Percentiles rank a stretch among this genome's conserved stretches.
These are phyloP conservation scores for Licmophora abbreviata DNA, from an alignment of 108 stramenopile genomes.

Conservation along the genomic window DNA sequence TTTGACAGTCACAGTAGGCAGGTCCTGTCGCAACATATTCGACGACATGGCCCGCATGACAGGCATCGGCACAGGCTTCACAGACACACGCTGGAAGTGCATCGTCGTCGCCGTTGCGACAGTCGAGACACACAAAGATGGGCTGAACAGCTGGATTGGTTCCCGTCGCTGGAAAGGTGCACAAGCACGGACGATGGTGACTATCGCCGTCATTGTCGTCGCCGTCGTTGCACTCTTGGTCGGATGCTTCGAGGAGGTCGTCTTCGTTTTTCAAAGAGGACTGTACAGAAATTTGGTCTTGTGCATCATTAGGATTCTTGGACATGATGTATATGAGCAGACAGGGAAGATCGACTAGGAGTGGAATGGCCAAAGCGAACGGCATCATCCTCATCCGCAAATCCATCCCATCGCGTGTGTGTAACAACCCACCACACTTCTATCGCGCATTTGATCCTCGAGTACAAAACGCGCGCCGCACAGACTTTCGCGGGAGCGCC, in stretches of 20 bases:
- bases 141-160: constrained; percentile 33
- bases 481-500: too few relatives aligned
- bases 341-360: too few relatives aligned
- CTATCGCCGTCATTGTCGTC: neutral
- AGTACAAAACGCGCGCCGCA: too few relatives aligned
- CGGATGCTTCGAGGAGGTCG: neutral
- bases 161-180: constrained; percentile 59
- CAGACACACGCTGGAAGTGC: constrained; percentile 46
- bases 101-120: constrained; percentile 6
- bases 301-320: too few relatives aligned
- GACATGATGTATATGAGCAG: too few relatives aligned
- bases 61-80: constrained; percentile 59
- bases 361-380: too few relatives aligned
- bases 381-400: too few relatives aligned
- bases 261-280: too few relatives aligned
- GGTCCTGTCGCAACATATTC: constrained; percentile 57
- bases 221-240: constrained; percentile 4
- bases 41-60: constrained; percentile 40
- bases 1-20: constrained; percentile 62
- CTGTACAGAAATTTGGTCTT: too few relatives aligned
- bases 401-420: too few relatives aligned
- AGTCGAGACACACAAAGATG: constrained; percentile 49
- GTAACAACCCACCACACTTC: too few relatives aligned
- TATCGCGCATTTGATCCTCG: too few relatives aligned
- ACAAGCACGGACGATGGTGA: constrained; percentile 8